A percentile compares a stretch with the other conserved stretches of the same genome.
Conservation (phyloP, 352 stramenopile species). For the Lagenidium sp. region DNA sequence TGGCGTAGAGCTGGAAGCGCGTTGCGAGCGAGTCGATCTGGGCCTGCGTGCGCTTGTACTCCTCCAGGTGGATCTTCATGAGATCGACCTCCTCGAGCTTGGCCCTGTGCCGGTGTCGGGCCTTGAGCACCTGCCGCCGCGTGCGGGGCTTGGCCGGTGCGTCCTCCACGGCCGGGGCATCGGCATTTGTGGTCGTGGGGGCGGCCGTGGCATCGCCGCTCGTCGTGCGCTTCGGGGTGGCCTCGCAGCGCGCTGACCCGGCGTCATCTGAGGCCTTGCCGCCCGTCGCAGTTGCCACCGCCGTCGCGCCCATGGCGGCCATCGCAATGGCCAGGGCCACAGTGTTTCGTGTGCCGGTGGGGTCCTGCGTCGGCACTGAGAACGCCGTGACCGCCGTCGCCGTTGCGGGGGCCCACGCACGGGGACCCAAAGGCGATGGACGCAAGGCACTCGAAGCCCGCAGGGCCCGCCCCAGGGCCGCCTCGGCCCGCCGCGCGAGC, state of each 20-base stretch:
- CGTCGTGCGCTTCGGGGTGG: not conserved
- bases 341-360: too few species aligned
- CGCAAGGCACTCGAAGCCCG: too few species aligned
- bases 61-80: conserved; percentile 59
- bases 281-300: too few species aligned
- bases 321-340: too few species aligned
- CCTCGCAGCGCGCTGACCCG: not conserved
- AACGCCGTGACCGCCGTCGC: too few species aligned
- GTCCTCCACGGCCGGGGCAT: not conserved
- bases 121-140: conserved; percentile 43
- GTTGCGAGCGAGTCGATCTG: conserved; percentile 28
- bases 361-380: too few species aligned
- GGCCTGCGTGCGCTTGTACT: conserved; percentile 36
- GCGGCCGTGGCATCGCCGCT: not conserved
- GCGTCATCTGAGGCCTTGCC: not conserved
- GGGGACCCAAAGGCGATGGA: too few species aligned
- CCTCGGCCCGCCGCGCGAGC: too few species aligned
- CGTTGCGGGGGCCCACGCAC: too few species aligned
- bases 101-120: conserved; percentile 43
- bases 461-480: too few species aligned
- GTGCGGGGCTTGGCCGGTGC: conserved; percentile 10
- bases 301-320: too few species aligned
- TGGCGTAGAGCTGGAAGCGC: conserved; percentile 58
- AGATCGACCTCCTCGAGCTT: conserved; percentile 53
- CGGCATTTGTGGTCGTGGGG: not conserved